phyloP scores from a whole-genome alignment of 2,329 filamentous ascomycete species.

The Nemania sp. region DNA sequence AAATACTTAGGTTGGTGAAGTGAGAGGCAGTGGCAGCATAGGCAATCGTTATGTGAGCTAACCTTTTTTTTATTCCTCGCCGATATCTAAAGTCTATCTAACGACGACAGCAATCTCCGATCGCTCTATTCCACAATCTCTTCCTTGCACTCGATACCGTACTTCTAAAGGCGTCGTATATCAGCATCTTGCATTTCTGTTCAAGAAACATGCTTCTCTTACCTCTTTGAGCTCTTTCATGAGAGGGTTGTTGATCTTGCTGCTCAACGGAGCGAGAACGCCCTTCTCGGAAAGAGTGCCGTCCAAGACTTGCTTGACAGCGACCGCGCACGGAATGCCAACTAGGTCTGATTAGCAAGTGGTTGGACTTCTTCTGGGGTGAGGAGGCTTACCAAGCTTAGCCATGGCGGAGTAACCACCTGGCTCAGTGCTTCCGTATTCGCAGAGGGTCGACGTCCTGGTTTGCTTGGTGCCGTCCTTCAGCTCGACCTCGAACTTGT shows the following conservation, averaged over 20 bases:
- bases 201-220: conserved; percentile 3
- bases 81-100: too few relatives aligned
- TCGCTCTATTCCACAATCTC: conserved; percentile 26
- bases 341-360: conserved; percentile 48
- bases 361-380: background rate
- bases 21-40: too few relatives aligned
- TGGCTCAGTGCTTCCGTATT: conserved; percentile 72
- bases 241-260: conserved; percentile 67
- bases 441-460: conserved; percentile 77
- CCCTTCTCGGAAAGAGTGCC: conserved; percentile 75
- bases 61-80: too few relatives aligned
- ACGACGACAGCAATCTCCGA: too few relatives aligned
- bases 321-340: conserved; percentile 54
- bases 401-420: conserved; percentile 84
- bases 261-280: conserved; percentile 76
- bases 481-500: conserved; percentile 84
- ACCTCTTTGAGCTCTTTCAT: conserved; percentile 63
- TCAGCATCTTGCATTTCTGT: too few relatives aligned
- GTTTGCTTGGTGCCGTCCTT: conserved; percentile 79
- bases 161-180: conserved; percentile 15
- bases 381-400: conserved; percentile 44
- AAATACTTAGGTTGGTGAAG: too few relatives aligned
- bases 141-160: conserved; percentile 52
- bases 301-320: conserved; percentile 77
- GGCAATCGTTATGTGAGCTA: too few relatives aligned